phyloP scores from a whole-genome alignment of 345 rosid species.

The Populus davidiana region DNA sequence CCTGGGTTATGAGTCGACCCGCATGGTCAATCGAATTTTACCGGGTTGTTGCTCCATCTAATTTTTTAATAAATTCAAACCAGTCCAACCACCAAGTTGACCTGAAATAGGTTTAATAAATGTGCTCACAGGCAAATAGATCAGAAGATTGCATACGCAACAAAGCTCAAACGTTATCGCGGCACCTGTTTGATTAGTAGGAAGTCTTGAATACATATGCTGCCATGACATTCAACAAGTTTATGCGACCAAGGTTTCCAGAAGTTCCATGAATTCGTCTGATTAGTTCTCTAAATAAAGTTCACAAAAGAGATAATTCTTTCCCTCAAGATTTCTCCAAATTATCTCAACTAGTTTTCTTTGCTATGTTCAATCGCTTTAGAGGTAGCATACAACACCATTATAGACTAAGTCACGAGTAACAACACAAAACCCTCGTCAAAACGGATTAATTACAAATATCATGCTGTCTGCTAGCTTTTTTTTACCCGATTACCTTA shows the following conservation, averaged over 20 bases:
- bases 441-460: constrained; percentile 23
- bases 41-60: rapidly evolving
- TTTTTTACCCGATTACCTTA: background rate
- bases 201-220: too few relatives aligned
- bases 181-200: too few relatives aligned
- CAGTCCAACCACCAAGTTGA: rapidly evolving
- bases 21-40: rapidly evolving
- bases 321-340: background rate
- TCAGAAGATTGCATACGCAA: too few relatives aligned
- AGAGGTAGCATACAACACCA: background rate
- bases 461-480: constrained; percentile 20
- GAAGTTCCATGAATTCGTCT: too few relatives aligned
- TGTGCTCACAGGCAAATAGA: too few relatives aligned
- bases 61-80: too few relatives aligned
- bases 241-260: too few relatives aligned
- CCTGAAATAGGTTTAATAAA: too few relatives aligned
- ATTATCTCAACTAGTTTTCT: background rate
- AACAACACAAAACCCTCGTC: constrained; percentile 8
- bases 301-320: background rate
- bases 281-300: background rate
- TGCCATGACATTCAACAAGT: too few relatives aligned
- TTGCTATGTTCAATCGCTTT: background rate
- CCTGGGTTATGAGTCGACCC: rapidly evolving
- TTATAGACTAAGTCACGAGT: background rate
- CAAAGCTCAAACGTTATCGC: too few relatives aligned